Conservation (phyloP, 805 yeast species). For the Pichia kluyveri region DNA sequence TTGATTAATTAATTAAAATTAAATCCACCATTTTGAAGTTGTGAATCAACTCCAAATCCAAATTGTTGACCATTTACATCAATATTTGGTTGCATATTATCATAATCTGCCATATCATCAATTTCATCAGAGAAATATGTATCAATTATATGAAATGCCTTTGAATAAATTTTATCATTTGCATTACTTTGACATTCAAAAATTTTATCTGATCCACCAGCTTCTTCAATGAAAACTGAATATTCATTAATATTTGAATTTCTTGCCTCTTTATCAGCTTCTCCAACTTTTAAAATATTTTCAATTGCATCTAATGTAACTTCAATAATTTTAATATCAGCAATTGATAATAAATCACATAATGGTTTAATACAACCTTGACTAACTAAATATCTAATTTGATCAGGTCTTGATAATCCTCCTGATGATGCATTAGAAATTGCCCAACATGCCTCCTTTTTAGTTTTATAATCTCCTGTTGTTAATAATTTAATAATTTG, state of each 20-base stretch:
- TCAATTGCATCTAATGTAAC: slow-evolving; percentile 93
- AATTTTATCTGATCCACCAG: slow-evolving; percentile 97
- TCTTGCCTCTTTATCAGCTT: slow-evolving; percentile 73
- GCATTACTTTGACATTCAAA: slow-evolving; percentile 86
- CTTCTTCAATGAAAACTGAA: slow-evolving; percentile 91
- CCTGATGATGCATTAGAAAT: slow-evolving; percentile 96
- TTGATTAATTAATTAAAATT: slow-evolving; percentile 29
- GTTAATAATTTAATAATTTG: slow-evolving; percentile 70
- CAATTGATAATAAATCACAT: slow-evolving; percentile 82
- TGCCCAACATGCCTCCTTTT: slow-evolving; percentile 99
- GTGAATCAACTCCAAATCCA: slow-evolving; percentile 72
- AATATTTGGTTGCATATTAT: slow-evolving; percentile 59
- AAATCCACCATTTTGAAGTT: slow-evolving; percentile 36
- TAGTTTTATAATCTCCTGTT: slow-evolving; percentile 88
- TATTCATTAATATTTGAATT: slow-evolving; percentile 69
- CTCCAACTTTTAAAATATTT: slow-evolving; percentile 91
- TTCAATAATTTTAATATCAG: slow-evolving; percentile 87
- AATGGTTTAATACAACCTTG: slow-evolving; percentile 98
- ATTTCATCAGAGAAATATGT: slow-evolving; percentile 84
- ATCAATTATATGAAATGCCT: slow-evolving; percentile 84
- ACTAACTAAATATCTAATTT: slow-evolving; percentile 80
- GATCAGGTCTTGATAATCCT: slow-evolving; percentile 85
- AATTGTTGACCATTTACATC: slow-evolving; percentile 63
- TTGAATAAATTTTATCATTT: slow-evolving; percentile 86
- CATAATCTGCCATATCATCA: slow-evolving; percentile 26